Percentiles rank a stretch among this genome's conserved stretches.
Conservation (phyloP, 2,329 filamentous ascomycete genomes). For the Penicillium glabrum region DNA sequence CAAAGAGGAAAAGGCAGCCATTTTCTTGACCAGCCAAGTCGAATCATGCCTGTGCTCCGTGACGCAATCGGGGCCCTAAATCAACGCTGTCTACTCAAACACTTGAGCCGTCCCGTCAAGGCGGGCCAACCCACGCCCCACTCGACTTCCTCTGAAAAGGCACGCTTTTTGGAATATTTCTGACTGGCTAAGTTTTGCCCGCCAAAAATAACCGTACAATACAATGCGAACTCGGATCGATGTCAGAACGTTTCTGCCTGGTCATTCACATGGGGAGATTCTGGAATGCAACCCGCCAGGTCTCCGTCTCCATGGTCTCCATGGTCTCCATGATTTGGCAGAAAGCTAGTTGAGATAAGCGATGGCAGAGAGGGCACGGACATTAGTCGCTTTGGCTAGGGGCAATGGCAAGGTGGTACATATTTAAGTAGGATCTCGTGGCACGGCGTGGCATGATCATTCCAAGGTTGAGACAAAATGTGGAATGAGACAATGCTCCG, state of each 20-base stretch:
- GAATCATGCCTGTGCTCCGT: neutral
- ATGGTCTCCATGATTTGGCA: neutral
- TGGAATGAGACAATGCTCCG: slow-evolving; percentile 2
- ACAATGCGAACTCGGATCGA: neutral
- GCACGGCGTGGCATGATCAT: neutral
- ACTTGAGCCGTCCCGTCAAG: neutral
- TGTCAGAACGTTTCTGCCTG: neutral
- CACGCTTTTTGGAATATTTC: neutral
- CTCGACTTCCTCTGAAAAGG: neutral
- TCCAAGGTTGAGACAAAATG: neutral
- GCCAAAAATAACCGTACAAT: neutral
- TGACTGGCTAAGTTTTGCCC: neutral
- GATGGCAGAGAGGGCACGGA: neutral
- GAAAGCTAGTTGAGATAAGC: neutral
- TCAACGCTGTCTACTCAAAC: neutral
- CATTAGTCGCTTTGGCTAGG: neutral
- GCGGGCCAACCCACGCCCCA: neutral
- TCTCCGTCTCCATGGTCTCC: neutral
- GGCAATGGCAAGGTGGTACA: neutral
- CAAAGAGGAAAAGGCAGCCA: neutral
- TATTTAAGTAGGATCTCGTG: neutral
- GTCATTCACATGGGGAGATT: neutral
- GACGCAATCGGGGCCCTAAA: neutral
- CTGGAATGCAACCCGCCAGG: neutral
- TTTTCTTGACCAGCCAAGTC: neutral